phyloP scores from a whole-genome alignment of 352 stramenopile species.

The Halophytophthora polymorphica region DNA sequence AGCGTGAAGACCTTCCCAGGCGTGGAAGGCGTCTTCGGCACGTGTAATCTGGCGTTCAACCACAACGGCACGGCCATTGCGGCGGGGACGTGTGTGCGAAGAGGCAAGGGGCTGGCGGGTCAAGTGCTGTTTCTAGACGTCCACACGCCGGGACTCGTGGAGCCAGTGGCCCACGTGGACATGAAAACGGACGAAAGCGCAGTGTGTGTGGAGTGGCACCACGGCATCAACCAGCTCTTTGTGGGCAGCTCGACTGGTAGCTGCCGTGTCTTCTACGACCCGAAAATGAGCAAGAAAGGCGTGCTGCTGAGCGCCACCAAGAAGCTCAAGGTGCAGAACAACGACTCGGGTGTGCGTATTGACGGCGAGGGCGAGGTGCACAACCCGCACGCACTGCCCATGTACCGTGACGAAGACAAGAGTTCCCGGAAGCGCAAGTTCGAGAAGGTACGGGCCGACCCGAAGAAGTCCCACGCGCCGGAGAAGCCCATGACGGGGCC shows the following conservation, averaged over 20 bases:
- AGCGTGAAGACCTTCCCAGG: slow-evolving; percentile 58
- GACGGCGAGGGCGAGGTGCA: slow-evolving; percentile 68
- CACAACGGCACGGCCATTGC: slow-evolving; percentile 61
- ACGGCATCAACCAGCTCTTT: slow-evolving; percentile 81
- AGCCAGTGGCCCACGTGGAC: slow-evolving; percentile 54
- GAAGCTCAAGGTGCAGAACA: slow-evolving; percentile 56
- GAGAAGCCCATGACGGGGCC: slow-evolving; percentile 73
- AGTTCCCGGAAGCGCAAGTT: slow-evolving; percentile 69
- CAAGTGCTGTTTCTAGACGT: slow-evolving; percentile 79
- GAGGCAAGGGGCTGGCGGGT: slow-evolving; percentile 47
- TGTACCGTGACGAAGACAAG: slow-evolving; percentile 70
- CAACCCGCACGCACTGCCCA: slow-evolving; percentile 75
- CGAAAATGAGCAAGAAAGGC: slow-evolving; percentile 66
- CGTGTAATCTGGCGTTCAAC: slow-evolving; percentile 82
- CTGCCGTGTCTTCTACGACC: slow-evolving; percentile 74
- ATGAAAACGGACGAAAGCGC: slow-evolving; percentile 83
- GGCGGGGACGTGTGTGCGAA: slow-evolving; percentile 69
- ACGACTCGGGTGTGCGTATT: slow-evolving; percentile 65
- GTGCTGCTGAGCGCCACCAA: slow-evolving; percentile 81
- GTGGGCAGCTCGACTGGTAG: slow-evolving; percentile 61
- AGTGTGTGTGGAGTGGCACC: slow-evolving; percentile 82
- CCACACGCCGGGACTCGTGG: slow-evolving; percentile 43
- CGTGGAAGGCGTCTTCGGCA: slow-evolving; percentile 71
- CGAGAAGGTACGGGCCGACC: slow-evolving; percentile 60
- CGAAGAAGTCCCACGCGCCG: slow-evolving; percentile 70